phyloP scores from a whole-genome alignment of 1,284 basidiomycete genomes.

The Neonothopanus nambi region DNA sequence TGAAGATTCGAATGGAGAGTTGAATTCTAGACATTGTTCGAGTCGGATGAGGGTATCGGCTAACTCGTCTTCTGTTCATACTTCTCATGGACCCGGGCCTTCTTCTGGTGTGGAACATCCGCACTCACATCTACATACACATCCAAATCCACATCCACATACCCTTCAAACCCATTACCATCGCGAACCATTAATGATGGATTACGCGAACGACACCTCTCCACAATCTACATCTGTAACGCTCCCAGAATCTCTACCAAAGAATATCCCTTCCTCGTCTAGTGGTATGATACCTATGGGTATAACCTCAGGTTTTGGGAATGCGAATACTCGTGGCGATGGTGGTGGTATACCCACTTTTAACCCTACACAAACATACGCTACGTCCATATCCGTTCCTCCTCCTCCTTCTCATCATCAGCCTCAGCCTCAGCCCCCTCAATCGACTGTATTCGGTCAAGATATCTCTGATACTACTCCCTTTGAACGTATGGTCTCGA shows the following conservation, averaged over 20 bases:
- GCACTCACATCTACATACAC: no score
- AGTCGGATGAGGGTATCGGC: no score
- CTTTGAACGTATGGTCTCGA: conserved; percentile 8
- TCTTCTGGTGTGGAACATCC: no score
- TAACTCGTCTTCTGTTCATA: no score
- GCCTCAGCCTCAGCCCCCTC: not conserved
- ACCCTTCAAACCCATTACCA: no score
- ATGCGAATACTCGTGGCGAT: not conserved
- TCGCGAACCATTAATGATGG: no score
- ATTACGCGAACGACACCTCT: not conserved
- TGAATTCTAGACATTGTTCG: no score
- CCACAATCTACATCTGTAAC: not conserved
- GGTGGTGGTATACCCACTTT: not conserved
- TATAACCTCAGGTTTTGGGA: not conserved
- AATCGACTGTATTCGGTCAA: not conserved
- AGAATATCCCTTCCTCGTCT: not conserved
- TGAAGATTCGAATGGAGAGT: no score
- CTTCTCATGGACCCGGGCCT: no score
- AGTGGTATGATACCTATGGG: not conserved
- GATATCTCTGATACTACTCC: not conserved
- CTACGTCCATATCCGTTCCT: no score
- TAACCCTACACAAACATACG: not conserved
- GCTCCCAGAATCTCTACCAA: not conserved
- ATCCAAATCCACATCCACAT: no score
- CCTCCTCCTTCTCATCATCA: no score